Evolutionary conservation across 2,329 filamentous ascomycete species (phyloP).

Genomic region (Dryadomyces sulphureus): DNA sequence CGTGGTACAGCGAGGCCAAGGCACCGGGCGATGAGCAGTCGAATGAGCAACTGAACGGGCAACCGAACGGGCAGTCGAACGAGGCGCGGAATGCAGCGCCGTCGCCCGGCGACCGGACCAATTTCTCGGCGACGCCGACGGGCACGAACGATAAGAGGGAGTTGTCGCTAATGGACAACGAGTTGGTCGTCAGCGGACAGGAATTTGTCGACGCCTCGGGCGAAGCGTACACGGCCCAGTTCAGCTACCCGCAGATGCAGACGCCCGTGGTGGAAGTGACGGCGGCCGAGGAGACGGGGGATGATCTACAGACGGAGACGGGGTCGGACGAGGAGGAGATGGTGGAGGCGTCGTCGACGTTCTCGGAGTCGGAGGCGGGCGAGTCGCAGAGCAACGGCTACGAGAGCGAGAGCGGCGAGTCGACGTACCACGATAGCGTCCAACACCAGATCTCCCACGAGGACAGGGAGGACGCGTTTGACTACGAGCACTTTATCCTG

Average conservation of each 20-base stretch:
- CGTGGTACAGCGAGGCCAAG: slow-evolving; percentile 31
- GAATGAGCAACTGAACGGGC: no score
- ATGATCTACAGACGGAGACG: slow-evolving; percentile 27
- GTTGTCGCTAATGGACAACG: no score
- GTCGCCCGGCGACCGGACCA: no score
- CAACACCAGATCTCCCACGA: slow-evolving; percentile 63
- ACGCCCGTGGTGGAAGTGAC: background rate
- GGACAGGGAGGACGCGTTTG: slow-evolving; percentile 86
- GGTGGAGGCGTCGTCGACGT: slow-evolving; percentile 17
- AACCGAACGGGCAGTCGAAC: no score
- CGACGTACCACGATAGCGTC: slow-evolving; percentile 46
- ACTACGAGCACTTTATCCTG: slow-evolving; percentile 91
- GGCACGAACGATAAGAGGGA: no score
- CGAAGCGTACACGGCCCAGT: slow-evolving; percentile 15
- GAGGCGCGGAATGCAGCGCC: no score
- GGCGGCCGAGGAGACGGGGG: slow-evolving; percentile 19
- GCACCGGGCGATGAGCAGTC: no score
- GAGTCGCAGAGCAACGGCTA: slow-evolving; percentile 20
- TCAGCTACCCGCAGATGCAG: slow-evolving; percentile 1
- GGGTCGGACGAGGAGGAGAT: slow-evolving; percentile 16
- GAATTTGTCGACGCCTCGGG: slow-evolving; percentile 7
- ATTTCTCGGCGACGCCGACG: no score
- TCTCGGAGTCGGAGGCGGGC: background rate
- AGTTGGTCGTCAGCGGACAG: slow-evolving; percentile 8
- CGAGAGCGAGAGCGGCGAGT: slow-evolving; percentile 49